phyloP scores from a whole-genome alignment of 164 flowering plant genomes.

The Vitis amurensis region DNA sequence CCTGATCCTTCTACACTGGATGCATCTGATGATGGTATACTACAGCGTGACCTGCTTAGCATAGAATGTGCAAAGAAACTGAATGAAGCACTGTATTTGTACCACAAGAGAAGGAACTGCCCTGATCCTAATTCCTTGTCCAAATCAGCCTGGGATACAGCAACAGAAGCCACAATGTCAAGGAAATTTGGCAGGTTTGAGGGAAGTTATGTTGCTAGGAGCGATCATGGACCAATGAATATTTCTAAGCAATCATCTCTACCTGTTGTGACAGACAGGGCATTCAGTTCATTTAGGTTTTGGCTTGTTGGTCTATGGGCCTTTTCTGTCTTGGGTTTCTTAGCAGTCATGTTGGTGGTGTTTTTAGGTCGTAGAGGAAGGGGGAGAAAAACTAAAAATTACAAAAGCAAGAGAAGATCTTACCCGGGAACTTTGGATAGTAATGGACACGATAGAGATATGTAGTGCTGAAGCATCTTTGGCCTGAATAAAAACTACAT shows the following conservation, averaged over 20 bases:
- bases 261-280: slow-evolving; percentile 22
- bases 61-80: slow-evolving; percentile 76
- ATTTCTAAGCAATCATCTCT: slow-evolving; percentile 26
- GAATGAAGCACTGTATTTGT: slow-evolving; percentile 72
- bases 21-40: slow-evolving; percentile 36
- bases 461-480: slow-evolving; percentile 21
- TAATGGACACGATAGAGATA: slow-evolving; percentile 36
- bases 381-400: slow-evolving; percentile 40
- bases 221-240: slow-evolving; percentile 13
- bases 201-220: slow-evolving; percentile 14
- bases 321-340: slow-evolving; percentile 57
- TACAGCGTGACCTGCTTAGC: slow-evolving; percentile 67
- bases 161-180: slow-evolving; percentile 23
- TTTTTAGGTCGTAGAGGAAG: slow-evolving; percentile 42
- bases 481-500: neutral
- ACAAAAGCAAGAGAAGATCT: slow-evolving; percentile 58
- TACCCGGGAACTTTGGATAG: slow-evolving; percentile 41
- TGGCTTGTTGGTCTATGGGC: slow-evolving; percentile 75
- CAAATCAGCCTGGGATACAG: slow-evolving; percentile 12
- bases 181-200: slow-evolving; percentile 38
- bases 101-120: slow-evolving; percentile 71
- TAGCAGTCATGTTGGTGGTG: slow-evolving; percentile 42
- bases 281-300: slow-evolving; percentile 40
- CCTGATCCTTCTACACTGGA: slow-evolving; percentile 71
- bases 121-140: slow-evolving; percentile 40